These are phyloP conservation scores for Colletotrichum sp. DNA, from an alignment of 2,329 filamentous ascomycete genomes.

Conservation along the genomic window DNA sequence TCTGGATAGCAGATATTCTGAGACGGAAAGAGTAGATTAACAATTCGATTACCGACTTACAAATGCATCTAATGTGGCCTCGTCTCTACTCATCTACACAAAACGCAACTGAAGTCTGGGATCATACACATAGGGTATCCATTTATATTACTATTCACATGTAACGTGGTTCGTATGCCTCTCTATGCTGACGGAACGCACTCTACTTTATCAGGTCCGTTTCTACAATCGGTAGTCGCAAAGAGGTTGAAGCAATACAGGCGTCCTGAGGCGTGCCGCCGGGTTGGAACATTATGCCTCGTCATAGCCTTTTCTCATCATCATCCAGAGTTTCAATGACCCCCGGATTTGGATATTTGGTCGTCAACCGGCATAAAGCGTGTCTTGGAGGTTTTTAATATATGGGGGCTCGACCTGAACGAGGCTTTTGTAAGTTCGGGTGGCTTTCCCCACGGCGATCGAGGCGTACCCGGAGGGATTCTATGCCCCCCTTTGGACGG, in stretches of 20 bases:
- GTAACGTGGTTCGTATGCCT: background rate
- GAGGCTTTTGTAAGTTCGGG: accelerated
- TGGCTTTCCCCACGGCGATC: background rate
- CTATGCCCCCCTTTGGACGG: background rate
- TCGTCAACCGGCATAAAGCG: background rate
- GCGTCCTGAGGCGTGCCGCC: background rate
- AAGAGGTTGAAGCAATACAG: background rate
- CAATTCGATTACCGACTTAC: background rate
- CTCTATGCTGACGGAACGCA: background rate
- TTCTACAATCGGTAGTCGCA: background rate
- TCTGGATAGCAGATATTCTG: background rate
- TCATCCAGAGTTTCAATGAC: background rate
- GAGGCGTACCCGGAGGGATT: background rate
- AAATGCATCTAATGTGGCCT: background rate
- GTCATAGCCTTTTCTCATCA: background rate
- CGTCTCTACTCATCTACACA: background rate
- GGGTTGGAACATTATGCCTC: background rate
- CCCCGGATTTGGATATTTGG: background rate
- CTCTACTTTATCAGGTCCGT: background rate
- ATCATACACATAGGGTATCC: background rate
- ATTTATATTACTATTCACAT: background rate
- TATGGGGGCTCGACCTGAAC: background rate
- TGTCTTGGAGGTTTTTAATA: background rate
- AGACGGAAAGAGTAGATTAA: too few relatives aligned
- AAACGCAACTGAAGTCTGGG: background rate